phyloP scores from a whole-genome alignment of 805 yeast genomes.

The Starmerella sp. region DNA sequence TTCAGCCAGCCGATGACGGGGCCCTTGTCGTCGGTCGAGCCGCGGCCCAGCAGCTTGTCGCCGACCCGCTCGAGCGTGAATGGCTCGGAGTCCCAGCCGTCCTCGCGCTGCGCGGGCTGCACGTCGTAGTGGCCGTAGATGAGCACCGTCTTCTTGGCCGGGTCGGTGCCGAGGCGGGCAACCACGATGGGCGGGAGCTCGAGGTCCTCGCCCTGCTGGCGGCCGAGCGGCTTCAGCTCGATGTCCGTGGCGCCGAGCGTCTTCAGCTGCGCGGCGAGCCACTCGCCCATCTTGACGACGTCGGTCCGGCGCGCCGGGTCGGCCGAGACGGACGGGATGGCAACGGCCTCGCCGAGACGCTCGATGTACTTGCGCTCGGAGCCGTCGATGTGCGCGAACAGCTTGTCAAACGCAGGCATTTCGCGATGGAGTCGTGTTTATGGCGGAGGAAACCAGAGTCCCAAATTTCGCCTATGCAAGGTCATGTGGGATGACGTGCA shows the following conservation, averaged over 20 bases:
- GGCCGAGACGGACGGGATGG: slow-evolving; percentile 88
- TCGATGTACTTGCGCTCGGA: slow-evolving; percentile 55
- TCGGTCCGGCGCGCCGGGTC: slow-evolving; percentile 81
- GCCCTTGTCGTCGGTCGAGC: slow-evolving; percentile 95
- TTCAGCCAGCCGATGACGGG: slow-evolving; percentile 97
- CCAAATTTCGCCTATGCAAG: neutral
- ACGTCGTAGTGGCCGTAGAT: slow-evolving; percentile 97
- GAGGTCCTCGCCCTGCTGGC: slow-evolving; percentile 40
- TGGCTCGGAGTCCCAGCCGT: slow-evolving; percentile 95
- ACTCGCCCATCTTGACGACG: slow-evolving; percentile 82
- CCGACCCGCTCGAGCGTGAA: slow-evolving; percentile 55
- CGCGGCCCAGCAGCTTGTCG: slow-evolving; percentile 76
- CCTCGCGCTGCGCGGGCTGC: slow-evolving; percentile 85
- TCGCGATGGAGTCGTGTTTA: neutral
- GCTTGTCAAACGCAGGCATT: slow-evolving; percentile 19
- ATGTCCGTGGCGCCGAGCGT: slow-evolving; percentile 72
- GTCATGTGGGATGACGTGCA: neutral
- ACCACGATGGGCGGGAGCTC: slow-evolving; percentile 91
- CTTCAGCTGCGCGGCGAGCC: slow-evolving; percentile 57
- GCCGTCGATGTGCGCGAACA: slow-evolving; percentile 55
- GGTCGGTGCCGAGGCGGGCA: slow-evolving; percentile 73
- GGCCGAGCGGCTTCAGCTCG: slow-evolving; percentile 70
- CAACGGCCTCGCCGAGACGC: slow-evolving; percentile 64
- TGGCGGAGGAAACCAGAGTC: neutral
- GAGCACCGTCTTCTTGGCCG: slow-evolving; percentile 74